Percentiles rank a stretch among this genome's conserved stretches.
Conservation (phyloP, 1,284 basidiomycete genomes). For the Ustilago xerochloae region DNA sequence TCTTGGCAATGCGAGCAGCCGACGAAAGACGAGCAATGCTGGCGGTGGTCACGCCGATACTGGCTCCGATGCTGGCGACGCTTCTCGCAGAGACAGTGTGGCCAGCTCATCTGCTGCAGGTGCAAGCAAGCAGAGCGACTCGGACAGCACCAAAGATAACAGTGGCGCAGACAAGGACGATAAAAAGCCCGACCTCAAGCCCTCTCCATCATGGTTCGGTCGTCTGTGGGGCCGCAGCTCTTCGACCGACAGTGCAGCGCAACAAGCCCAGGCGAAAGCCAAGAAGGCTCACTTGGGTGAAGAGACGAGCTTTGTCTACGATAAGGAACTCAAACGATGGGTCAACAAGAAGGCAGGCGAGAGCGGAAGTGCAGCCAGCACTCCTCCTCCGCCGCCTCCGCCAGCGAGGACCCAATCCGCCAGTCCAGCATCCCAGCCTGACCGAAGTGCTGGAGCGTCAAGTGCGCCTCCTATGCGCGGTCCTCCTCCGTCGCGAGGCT, state of each 20-base stretch:
- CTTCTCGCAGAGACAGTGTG: slow-evolving; percentile 19
- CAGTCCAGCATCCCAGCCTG: slow-evolving; percentile 55
- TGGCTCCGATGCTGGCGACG: slow-evolving; percentile 13
- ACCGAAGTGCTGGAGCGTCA: slow-evolving; percentile 28
- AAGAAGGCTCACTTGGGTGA: slow-evolving; percentile 86
- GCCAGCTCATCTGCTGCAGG: slow-evolving; percentile 20
- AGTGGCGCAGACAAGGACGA: slow-evolving; percentile 15
- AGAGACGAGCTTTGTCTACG: slow-evolving; percentile 90
- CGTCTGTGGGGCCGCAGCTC: slow-evolving; percentile 70
- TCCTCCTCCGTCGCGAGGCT: too few species aligned
- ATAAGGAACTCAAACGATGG: slow-evolving; percentile 94
- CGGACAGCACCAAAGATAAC: slow-evolving; percentile 18
- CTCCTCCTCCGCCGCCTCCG: slow-evolving; percentile 62
- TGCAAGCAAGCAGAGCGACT: slow-evolving; percentile 13
- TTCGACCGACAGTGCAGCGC: slow-evolving; percentile 67
- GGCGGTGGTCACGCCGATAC: slow-evolving; percentile 3
- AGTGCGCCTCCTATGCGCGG: slow-evolving; percentile 42
- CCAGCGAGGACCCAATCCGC: slow-evolving; percentile 53
- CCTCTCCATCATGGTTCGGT: slow-evolving; percentile 76
- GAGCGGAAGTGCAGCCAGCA: slow-evolving; percentile 45
- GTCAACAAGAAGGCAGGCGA: slow-evolving; percentile 83
- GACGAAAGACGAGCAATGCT: slow-evolving; percentile 24
- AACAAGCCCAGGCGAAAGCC: slow-evolving; percentile 57
- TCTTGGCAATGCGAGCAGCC: slow-evolving; percentile 77
- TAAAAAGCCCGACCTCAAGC: slow-evolving; percentile 55